phyloP scores from a whole-genome alignment of 2,329 filamentous ascomycete species.

The Lasiodiplodia sp. region DNA sequence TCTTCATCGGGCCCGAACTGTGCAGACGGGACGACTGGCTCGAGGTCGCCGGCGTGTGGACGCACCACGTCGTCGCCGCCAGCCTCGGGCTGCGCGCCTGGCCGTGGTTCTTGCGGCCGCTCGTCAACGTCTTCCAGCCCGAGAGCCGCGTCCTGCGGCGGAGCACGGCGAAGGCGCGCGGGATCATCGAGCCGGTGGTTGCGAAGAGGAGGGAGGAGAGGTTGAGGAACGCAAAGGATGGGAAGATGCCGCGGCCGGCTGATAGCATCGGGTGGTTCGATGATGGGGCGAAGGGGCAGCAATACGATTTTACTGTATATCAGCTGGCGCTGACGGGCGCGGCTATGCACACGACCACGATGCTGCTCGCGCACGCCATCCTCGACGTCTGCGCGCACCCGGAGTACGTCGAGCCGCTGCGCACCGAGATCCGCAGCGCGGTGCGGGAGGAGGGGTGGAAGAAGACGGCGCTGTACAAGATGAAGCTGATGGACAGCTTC shows the following conservation, averaged over 20 bases:
- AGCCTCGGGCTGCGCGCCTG: slow-evolving; percentile 43
- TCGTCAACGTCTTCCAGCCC: slow-evolving; percentile 46
- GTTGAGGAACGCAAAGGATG: slow-evolving; percentile 38
- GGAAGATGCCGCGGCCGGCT: slow-evolving; percentile 31
- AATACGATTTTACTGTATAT: slow-evolving; percentile 27
- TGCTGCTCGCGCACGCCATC: slow-evolving; percentile 36
- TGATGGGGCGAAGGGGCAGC: slow-evolving; percentile 34
- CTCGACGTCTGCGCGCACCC: slow-evolving; percentile 37
- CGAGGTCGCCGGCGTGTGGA: slow-evolving; percentile 43
- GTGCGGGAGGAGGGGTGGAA: slow-evolving; percentile 39
- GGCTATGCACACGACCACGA: slow-evolving; percentile 37
- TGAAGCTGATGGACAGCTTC: slow-evolving; percentile 44
- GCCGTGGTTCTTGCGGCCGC: slow-evolving; percentile 44
- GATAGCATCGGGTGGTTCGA: slow-evolving; percentile 37
- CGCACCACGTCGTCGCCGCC: slow-evolving; percentile 45
- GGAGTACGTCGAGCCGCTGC: slow-evolving; percentile 37
- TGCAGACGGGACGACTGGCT: slow-evolving; percentile 51
- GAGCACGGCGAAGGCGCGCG: slow-evolving; percentile 41
- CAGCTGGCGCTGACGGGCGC: slow-evolving; percentile 33
- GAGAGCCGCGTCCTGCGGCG: slow-evolving; percentile 42
- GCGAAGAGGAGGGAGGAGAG: slow-evolving; percentile 9
- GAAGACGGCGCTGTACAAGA: slow-evolving; percentile 40
- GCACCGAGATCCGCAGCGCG: slow-evolving; percentile 38
- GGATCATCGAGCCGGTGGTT: slow-evolving; percentile 42
- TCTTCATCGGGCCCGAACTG: slow-evolving; percentile 49